A percentile compares a stretch with the other conserved stretches of the same genome.
phyloP scores from a whole-genome alignment of 768 basidiomycete genomes.

The Boletus sp. region DNA sequence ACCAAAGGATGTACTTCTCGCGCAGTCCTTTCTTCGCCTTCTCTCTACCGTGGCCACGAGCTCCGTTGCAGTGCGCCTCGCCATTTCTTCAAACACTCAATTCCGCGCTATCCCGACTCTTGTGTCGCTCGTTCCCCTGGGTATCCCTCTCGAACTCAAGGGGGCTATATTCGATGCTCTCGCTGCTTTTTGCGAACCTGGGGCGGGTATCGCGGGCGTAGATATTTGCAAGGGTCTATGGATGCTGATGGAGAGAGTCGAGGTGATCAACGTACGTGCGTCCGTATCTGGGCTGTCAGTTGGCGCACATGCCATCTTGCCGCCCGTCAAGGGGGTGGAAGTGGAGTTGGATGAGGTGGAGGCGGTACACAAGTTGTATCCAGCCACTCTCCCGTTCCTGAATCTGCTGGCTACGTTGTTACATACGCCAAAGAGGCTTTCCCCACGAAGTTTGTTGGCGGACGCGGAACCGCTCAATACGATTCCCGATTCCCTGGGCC shows the following conservation, averaged over 20 bases:
- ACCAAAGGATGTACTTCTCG: conserved; percentile 73
- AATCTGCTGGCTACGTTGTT: conserved; percentile 78
- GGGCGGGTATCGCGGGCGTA: conserved; percentile 66
- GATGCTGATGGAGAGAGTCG: conserved; percentile 78
- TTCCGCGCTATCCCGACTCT: conserved; percentile 82
- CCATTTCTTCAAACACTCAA: conserved; percentile 70
- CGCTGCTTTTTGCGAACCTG: conserved; percentile 79
- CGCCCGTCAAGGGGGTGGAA: conserved; percentile 74
- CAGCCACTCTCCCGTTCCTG: conserved; percentile 86
- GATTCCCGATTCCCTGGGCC: conserved; percentile 76
- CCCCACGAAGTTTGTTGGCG: conserved; percentile 54
- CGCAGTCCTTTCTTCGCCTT: conserved; percentile 77
- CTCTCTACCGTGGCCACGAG: conserved; percentile 70
- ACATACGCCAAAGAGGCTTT: conserved; percentile 73
- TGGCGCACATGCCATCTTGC: conserved; percentile 35
- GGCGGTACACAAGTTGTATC: conserved; percentile 71
- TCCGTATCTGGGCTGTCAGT: conserved; percentile 28
- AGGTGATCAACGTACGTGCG: conserved; percentile 74
- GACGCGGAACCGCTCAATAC: conserved; percentile 66
- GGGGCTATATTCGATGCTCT: conserved; percentile 80
- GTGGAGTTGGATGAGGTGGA: conserved; percentile 89
- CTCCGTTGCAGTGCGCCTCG: conserved; percentile 75
- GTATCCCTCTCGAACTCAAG: conserved; percentile 88
- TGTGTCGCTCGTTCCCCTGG: conserved; percentile 70
- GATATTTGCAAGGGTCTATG: conserved; percentile 83